Conservation (phyloP, 768 basidiomycete species). For the Paxillus ammoniavirescens region DNA sequence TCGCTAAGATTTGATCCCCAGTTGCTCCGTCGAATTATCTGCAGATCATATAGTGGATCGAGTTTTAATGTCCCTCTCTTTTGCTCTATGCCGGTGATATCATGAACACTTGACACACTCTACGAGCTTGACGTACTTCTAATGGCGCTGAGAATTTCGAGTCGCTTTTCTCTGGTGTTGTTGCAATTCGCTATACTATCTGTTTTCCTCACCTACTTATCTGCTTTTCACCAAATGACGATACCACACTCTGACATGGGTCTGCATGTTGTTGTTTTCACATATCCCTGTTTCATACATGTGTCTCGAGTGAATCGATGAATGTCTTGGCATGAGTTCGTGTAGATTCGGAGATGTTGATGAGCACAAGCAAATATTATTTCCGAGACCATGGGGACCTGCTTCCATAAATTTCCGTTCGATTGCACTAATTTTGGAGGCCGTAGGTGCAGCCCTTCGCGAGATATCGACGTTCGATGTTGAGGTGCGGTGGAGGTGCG, state of each 20-base stretch:
- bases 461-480: too few relatives aligned
- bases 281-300: slow-evolving; percentile 6
- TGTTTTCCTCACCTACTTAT: slow-evolving; percentile 27
- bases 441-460: too few relatives aligned
- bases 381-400: too few relatives aligned
- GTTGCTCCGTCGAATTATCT: slow-evolving; percentile 88
- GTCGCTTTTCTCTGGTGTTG: slow-evolving; percentile 20
- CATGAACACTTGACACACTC: slow-evolving; percentile 26
- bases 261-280: slow-evolving; percentile 17
- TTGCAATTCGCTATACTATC: slow-evolving; percentile 33
- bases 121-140: slow-evolving; percentile 34
- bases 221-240: slow-evolving; percentile 22
- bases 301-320: background rate
- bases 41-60: slow-evolving; percentile 60
- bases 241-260: slow-evolving; percentile 28
- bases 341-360: background rate
- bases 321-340: background rate
- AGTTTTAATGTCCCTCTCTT: slow-evolving; percentile 6
- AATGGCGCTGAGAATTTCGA: slow-evolving; percentile 22
- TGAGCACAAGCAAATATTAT: background rate
- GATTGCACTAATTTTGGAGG: too few relatives aligned
- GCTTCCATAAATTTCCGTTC: too few relatives aligned
- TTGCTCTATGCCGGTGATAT: slow-evolving; percentile 8
- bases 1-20: slow-evolving; percentile 29
- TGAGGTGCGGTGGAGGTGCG: too few relatives aligned